Evolutionary conservation across 345 rosid genomes (phyloP), one percentile per base, ranked within the genome.

Genomic region (Laguncularia racemosa): DNA sequence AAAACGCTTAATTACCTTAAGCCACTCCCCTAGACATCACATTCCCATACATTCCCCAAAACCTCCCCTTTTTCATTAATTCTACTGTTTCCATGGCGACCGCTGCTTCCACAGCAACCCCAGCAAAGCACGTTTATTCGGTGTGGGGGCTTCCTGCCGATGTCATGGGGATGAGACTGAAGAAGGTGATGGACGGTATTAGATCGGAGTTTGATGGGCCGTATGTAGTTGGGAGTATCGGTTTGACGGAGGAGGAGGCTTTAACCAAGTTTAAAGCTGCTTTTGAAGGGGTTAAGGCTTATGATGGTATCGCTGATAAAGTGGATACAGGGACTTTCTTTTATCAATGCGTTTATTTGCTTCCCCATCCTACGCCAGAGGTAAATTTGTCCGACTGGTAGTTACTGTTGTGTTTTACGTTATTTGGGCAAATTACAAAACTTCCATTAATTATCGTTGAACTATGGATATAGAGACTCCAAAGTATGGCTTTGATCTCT

Each of bases 131-230:
- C 9, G 80, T 60, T 0, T 92, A 89, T 48, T 92, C 98, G 0
- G 81, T 89, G 51, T 92, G 98, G 97, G 98, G 84, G 48, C 63
- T 81, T 52, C 95, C 95, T 2, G 81, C 78, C 20, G 82, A 86
- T 4, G 88, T 76, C 57, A 55, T 83, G 55, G 68, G 57, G 55
- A 58, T 61, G 14, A 61, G 89, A 54, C 55, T 84, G 20, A 57
- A 65, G 72, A 76, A 73, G 56, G 55, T 92, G 66, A 89, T 89
- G 93, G 86, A 66, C 33, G 74, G 73, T 55, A 76, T 86, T 33
- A 56, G 86, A 68, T 86, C 89, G 52, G 96, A 80, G 65, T 88
- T 81, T 72, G 59, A 74, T 14, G 96, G 95, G 14, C 95, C 98
- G 2, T 69, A 59, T 45, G 91, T 89, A 13, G 95, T 68, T 28